Evolutionary conservation across 176 grass and related monocot species (phyloP).

Genomic region (Chrysopogon serrulatus): DNA sequence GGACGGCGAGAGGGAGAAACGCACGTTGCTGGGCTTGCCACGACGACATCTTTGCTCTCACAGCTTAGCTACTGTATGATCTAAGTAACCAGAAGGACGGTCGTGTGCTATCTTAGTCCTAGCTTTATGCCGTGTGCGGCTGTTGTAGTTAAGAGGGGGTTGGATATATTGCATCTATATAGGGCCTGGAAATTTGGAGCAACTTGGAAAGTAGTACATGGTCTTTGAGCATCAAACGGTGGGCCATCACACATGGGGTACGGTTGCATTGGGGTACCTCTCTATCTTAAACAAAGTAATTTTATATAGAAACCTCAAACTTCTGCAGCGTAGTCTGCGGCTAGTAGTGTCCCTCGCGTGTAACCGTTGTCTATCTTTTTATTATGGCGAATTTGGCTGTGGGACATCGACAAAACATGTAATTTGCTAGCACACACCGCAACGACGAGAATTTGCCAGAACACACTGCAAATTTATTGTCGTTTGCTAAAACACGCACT

Average conservation of each 20-base stretch:
- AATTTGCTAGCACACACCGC: no score
- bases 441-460: no score
- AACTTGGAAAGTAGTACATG: not conserved
- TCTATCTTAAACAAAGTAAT: not conserved
- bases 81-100: not conserved
- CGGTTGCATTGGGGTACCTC: not conserved
- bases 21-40: not conserved
- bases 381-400: no score
- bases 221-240: not conserved
- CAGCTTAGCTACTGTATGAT: not conserved
- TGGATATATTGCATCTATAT: not conserved
- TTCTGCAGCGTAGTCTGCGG: no score
- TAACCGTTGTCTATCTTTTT: no score
- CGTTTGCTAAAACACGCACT: no score
- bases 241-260: not conserved
- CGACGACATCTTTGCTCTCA: not conserved
- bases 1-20: not conserved
- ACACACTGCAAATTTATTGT: no score
- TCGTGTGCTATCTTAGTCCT: no score
- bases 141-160: not conserved
- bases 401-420: no score
- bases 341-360: no score
- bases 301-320: no score
- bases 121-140: not conserved
- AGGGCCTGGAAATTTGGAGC: not conserved